Base-by-base conservation (phyloP, 164 flowering plant genomes). In the Nelumbo lutea region DNA sequence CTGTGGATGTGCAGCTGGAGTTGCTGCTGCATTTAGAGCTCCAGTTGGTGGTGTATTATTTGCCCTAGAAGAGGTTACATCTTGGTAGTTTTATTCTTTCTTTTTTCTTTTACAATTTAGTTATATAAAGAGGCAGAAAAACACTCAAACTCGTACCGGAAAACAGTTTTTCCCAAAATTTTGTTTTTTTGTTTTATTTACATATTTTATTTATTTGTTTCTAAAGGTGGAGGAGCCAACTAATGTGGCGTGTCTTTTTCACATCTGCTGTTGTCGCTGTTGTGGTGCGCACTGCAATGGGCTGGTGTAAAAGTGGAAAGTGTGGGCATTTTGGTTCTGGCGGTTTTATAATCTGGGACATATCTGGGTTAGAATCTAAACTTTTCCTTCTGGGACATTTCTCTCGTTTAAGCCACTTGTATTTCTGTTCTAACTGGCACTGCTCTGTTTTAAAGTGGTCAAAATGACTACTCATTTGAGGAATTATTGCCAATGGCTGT, bases 1-100 rank as follows among this genome's bases (percentile, higher is more conserved):
- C 71, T 95, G 99, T 89, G 99, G 99, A 66, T 92, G 98, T 90
- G 98, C 99, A 79, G 98, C 99, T 79, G 99, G 99, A 73, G 99
- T 95, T 75, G 94, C 98, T 78, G 99, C 99, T 82, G 99, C 99
- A 75, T 95, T 95, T 75, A 87, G 99, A 86, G 99, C 99, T 80
- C 99, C 99, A 11, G 99, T 95, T 75, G 99, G 99, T 46, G 99
- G 99, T 67, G 99, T 95, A 59, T 79, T 95, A 65, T 95, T 95
- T 89, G 98, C 99, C 27, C 77, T 95, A 47, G 99, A 95, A 78
- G 99, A 95, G 79, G 99, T 95, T 46, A 92, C 99, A 65, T 92
- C 99, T 45, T 95, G 99, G 99, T 95, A 87, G 70, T n/a, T 5
- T 58, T n/a, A n/a, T n/a, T n/a, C 57, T 52, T 47, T 48, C 39